These are phyloP conservation scores for Leccinum solheimii DNA, from an alignment of 1,284 basidiomycete genomes.

Conservation along the genomic window DNA sequence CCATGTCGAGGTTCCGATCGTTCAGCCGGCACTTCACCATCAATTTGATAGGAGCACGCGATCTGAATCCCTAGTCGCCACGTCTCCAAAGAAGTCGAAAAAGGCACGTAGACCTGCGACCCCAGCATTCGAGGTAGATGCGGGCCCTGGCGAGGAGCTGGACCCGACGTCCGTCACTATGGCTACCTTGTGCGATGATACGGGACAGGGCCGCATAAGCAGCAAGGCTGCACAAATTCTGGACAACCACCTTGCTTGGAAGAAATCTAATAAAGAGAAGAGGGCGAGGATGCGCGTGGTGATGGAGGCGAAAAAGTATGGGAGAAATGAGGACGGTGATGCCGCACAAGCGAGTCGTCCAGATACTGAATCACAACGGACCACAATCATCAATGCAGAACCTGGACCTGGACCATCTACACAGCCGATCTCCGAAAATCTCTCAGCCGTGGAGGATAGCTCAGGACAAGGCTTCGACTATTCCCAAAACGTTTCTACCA, in stretches of 20 bases:
- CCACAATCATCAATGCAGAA: neutral
- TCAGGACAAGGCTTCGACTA: constrained; percentile 68
- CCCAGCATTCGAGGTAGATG: constrained; percentile 54
- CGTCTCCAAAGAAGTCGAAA: constrained; percentile 22
- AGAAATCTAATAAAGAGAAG: constrained; percentile 61
- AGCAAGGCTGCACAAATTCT: constrained; percentile 68
- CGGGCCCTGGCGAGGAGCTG: constrained; percentile 69
- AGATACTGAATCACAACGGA: constrained; percentile 18
- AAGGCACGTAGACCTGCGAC: constrained; percentile 44
- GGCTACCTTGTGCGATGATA: constrained; percentile 72
- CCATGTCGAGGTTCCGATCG: constrained; percentile 1
- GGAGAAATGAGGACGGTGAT: constrained; percentile 48
- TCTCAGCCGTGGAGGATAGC: constrained; percentile 34
- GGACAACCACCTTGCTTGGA: constrained; percentile 69
- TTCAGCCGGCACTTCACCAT: constrained; percentile 6
- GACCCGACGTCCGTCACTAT: constrained; percentile 78
- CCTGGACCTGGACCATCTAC: constrained; percentile 7
- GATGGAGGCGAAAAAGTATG: constrained; percentile 75
- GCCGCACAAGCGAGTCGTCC: constrained; percentile 20
- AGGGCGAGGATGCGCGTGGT: constrained; percentile 56
- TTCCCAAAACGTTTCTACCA: constrained; percentile 57
- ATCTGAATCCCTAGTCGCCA: constrained; percentile 17
- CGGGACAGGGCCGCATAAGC: constrained; percentile 70
- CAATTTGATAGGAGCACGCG: constrained; percentile 13
- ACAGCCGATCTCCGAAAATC: constrained; percentile 11